Conservation (phyloP, 805 yeast genomes). For the Wickerhamomyces ciferrii region DNA sequence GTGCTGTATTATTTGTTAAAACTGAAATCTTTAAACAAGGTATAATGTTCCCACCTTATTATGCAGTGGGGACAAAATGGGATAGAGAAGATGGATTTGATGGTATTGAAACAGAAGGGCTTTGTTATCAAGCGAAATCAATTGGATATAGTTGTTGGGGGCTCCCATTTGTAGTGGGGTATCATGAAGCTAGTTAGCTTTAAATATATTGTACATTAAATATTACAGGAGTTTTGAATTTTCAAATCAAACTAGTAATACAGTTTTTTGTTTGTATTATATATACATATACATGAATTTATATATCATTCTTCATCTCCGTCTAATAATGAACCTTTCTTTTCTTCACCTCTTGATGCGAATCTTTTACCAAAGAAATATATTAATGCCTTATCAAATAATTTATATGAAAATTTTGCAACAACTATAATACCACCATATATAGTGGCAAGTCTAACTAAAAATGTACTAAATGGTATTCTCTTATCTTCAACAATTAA, state of each 20-base stretch:
- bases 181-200: constrained; percentile 19
- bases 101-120: constrained; percentile 50
- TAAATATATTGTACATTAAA: not conserved
- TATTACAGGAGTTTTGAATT: not conserved
- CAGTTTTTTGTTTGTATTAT: not conserved
- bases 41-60: constrained; percentile 38
- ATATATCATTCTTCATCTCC: constrained; percentile 2
- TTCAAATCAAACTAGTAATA: too few relatives aligned
- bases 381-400: constrained; percentile 47
- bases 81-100: constrained; percentile 43
- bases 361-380: constrained; percentile 54
- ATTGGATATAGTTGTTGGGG: constrained; percentile 45
- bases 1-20: constrained; percentile 41
- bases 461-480: constrained; percentile 71
- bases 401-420: constrained; percentile 59
- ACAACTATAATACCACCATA: constrained; percentile 75
- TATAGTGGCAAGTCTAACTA: constrained; percentile 74
- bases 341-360: constrained; percentile 22
- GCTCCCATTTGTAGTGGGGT: constrained; percentile 39
- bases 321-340: constrained; percentile 13
- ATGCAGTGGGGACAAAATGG: constrained; percentile 41
- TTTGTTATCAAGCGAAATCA: constrained; percentile 40
- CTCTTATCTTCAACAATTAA: constrained; percentile 66
- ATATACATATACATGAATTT: not conserved
- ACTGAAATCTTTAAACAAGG: constrained; percentile 41